These are phyloP conservation scores for Cyclotella atomus DNA, from an alignment of 108 stramenopile species.

Conservation along the genomic window DNA sequence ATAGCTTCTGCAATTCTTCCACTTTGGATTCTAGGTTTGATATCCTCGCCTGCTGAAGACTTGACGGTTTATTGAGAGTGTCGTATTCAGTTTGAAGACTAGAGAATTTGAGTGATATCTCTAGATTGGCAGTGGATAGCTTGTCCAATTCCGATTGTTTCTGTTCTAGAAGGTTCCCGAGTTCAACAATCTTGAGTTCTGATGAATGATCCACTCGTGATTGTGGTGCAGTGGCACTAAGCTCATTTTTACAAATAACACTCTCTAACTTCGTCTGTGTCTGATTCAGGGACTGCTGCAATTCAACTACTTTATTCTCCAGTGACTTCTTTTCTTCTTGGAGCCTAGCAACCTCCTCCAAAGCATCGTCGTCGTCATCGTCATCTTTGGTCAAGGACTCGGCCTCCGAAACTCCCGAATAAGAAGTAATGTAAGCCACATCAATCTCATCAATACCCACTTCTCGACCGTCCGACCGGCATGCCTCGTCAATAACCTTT, in stretches of 20 bases:
- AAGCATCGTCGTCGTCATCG: background rate
- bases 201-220: too few species aligned
- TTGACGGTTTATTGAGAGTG: background rate
- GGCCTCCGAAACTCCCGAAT: background rate
- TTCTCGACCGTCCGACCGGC: background rate
- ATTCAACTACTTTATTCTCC: constrained; percentile 1
- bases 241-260: background rate
- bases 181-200: too few species aligned
- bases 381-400: constrained; percentile 15
- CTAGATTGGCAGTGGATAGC: background rate
- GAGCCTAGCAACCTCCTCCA: background rate
- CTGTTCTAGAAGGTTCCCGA: background rate
- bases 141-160: background rate
- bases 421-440: background rate
- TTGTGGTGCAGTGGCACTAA: too few species aligned
- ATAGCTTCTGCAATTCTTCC: background rate
- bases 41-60: background rate
- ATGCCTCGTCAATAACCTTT: constrained; percentile 13
- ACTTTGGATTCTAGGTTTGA: background rate
- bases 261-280: background rate
- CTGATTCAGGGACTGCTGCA: background rate
- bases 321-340: background rate
- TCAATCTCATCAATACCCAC: constrained; percentile 14
- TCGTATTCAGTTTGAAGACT: background rate
- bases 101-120: background rate